Evolutionary conservation across 2,329 filamentous ascomycete species (phyloP).

Genomic region (Exophiala alcalophila): DNA sequence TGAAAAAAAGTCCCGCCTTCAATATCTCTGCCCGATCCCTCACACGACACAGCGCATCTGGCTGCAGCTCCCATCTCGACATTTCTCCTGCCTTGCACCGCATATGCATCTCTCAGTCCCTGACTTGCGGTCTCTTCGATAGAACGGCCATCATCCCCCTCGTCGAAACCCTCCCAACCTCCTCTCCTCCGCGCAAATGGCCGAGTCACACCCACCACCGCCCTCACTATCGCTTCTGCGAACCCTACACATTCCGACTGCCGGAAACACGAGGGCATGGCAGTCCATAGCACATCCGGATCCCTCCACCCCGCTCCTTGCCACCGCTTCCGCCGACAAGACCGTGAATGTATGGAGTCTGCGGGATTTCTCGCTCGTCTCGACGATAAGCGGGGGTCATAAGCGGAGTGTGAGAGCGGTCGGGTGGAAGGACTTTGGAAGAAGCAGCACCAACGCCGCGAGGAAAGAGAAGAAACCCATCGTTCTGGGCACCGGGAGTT

Average conservation of each 20-base stretch:
- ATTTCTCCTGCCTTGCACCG: too few species aligned
- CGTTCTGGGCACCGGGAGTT: slow-evolving; percentile 86
- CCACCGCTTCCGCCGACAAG: slow-evolving; percentile 82
- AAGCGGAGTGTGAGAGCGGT: slow-evolving; percentile 81
- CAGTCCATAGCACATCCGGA: slow-evolving; percentile 68
- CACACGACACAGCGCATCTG: too few species aligned
- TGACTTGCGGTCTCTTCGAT: too few species aligned
- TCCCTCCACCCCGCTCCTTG: slow-evolving; percentile 79
- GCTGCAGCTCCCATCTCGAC: too few species aligned
- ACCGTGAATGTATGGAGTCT: slow-evolving; percentile 88
- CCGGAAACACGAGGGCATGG: slow-evolving; percentile 65
- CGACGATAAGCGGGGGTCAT: slow-evolving; percentile 79
- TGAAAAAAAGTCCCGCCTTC: too few species aligned
- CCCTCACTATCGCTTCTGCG: slow-evolving; percentile 18
- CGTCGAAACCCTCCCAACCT: background rate
- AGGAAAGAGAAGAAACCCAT: slow-evolving; percentile 53
- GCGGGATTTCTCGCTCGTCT: slow-evolving; percentile 73
- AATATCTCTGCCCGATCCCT: too few species aligned
- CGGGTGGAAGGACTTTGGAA: slow-evolving; percentile 66
- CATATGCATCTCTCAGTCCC: too few species aligned
- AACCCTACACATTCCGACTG: slow-evolving; percentile 27
- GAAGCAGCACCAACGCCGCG: slow-evolving; percentile 16
- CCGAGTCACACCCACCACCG: slow-evolving; percentile 3
- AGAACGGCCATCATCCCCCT: too few species aligned
- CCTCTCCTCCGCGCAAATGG: slow-evolving; percentile 9